Evolutionary conservation across 805 yeast species (phyloP).

Genomic region (Pichia manshurica): DNA sequence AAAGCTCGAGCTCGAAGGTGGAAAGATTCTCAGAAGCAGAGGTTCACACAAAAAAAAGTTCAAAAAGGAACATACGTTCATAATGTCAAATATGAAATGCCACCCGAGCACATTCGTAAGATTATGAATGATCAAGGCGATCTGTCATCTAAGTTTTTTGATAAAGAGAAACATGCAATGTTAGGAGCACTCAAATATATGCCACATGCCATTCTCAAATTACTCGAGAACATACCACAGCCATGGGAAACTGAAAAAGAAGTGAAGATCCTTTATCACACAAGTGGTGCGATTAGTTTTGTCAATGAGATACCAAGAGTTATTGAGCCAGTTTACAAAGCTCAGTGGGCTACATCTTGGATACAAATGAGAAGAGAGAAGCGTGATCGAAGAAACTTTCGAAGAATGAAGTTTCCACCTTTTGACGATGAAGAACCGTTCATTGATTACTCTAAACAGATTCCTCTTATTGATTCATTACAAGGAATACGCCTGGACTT

Average conservation of each 20-base stretch:
- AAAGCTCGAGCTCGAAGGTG: conserved; percentile 43
- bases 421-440: conserved; percentile 98
- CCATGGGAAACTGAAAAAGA: conserved; percentile 93
- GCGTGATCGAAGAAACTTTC: conserved; percentile 82
- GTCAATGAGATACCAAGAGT: conserved; percentile 91
- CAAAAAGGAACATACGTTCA: conserved; percentile 44
- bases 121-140: conserved; percentile 82
- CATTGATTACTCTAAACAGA: conserved; percentile 70
- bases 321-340: conserved; percentile 81
- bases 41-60: conserved; percentile 38
- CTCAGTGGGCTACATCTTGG: conserved; percentile 97
- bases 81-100: conserved; percentile 68
- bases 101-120: conserved; percentile 87
- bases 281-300: conserved; percentile 90
- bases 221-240: conserved; percentile 94
- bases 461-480: conserved; percentile 64
- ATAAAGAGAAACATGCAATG: conserved; percentile 80
- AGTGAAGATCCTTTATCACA: conserved; percentile 84
- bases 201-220: conserved; percentile 91
- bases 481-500: conserved; percentile 66
- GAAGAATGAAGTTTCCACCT: conserved; percentile 90
- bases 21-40: conserved; percentile 55
- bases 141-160: conserved; percentile 68
- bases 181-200: conserved; percentile 87
- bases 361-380: conserved; percentile 89